Evolutionary conservation across 768 basidiomycete genomes (phyloP), one percentile per base, ranked within the genome.

Genomic region (Tricholoma bakamatsutake): DNA sequence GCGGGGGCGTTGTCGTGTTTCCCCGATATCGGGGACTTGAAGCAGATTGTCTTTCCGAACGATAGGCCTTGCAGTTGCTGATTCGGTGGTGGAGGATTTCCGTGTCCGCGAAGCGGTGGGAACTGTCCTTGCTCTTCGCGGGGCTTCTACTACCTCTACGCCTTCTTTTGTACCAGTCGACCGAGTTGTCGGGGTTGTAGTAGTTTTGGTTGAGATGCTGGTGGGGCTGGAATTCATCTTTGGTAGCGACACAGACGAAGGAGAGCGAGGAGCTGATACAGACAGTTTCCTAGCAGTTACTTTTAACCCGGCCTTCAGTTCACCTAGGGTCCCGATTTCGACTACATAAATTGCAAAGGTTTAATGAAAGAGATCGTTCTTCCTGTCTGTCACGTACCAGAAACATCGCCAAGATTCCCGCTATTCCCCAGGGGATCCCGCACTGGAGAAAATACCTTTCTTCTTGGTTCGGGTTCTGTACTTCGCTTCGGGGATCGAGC

Each of bases 371-470:
- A 39, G 11, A 15, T 30, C 18, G 10, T 2, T 34, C 3, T 33
- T 5, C 12, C 27, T 18, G 37, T n/a, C 27, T 50, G 27, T 31
- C 10, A 60, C 67, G 30, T 55, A 74, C 72, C 57, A 35, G 66
- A 69, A 52, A 71, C 61, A 49, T 69, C 62, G 46, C 63, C 66
- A 55, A 52, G 53, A 57, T 55, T 65, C 21, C 50, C 58, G 33
- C 65, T 67, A 45, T 76, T 77, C 43, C 72, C 70, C 21, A 68
- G 70, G 15, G 76, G 72, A 57, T 75, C 75, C 50, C 71, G 67
- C 24, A 67, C 61, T 39, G 77, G 77, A 0, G 76, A 75, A 42
- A 78, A 64, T 0, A 74, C 63, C 43, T 69, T 72, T 55, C 70
- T 73, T 18, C 54, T 57, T 17, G 34, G 31, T 47, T 57, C 54